Percentiles rank a stretch among this genome's conserved stretches.
Conservation (phyloP, 805 yeast genomes). For the Saccharomyces kudriavzevii region DNA sequence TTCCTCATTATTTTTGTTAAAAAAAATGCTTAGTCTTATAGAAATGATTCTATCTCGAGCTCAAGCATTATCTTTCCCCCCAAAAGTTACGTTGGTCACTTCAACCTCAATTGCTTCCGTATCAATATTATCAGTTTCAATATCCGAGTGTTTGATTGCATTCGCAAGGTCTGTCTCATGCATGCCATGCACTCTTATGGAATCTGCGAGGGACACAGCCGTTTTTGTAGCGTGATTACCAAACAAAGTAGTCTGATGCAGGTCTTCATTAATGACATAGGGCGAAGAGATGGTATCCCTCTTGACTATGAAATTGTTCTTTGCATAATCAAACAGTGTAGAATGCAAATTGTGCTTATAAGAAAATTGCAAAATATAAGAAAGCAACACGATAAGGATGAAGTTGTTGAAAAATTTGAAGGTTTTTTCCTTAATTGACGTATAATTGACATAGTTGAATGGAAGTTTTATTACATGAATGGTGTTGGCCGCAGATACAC, state of each 20-base stretch:
- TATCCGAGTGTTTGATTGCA: background rate
- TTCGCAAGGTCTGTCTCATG: background rate
- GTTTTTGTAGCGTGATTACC: slow-evolving; percentile 2
- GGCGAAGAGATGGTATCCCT: slow-evolving; percentile 8
- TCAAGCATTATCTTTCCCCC: background rate
- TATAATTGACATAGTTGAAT: slow-evolving; percentile 34
- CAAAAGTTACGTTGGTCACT: background rate
- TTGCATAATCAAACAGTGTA: slow-evolving; percentile 9
- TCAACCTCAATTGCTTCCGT: background rate
- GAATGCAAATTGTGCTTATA: slow-evolving; percentile 18
- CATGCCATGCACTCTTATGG: background rate
- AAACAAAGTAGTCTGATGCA: slow-evolving; percentile 14
- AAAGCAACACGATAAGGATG: slow-evolving; percentile 17
- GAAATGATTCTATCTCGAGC: background rate
- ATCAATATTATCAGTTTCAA: background rate
- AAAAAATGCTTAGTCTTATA: background rate
- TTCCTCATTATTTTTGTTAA: background rate
- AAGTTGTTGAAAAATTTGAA: slow-evolving; percentile 15
- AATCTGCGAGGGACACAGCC: background rate
- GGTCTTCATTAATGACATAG: slow-evolving; percentile 9
- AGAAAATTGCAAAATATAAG: slow-evolving; percentile 14
- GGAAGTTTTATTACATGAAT: slow-evolving; percentile 61
- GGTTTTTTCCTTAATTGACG: slow-evolving; percentile 14
- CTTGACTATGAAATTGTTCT: slow-evolving; percentile 8
- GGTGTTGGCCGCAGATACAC: slow-evolving; percentile 72